phyloP scores from a whole-genome alignment of 257 asterid genomes.

The Linderniella brevidens region DNA sequence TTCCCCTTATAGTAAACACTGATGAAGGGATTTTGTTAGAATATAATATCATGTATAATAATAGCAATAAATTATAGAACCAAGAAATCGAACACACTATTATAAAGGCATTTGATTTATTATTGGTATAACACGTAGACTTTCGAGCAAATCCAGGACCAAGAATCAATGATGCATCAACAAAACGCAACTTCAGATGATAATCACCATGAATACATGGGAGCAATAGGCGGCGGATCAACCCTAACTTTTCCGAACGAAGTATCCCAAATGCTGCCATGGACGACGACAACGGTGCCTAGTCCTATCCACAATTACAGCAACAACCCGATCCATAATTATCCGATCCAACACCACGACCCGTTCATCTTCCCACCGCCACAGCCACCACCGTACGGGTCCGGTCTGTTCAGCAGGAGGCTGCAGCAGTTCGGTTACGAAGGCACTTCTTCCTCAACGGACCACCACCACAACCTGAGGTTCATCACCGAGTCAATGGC shows the following conservation, averaged over 20 bases:
- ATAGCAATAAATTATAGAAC: too few species aligned
- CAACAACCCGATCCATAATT: conserved; percentile 20
- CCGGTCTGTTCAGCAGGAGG: conserved; percentile 20
- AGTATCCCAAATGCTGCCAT: too few species aligned
- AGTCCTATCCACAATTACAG: conserved; percentile 11
- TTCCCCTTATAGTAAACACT: too few species aligned
- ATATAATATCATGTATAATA: too few species aligned
- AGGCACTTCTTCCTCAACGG: conserved; percentile 16
- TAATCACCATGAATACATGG: conserved; percentile 12
- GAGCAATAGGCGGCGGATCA: conserved; percentile 18
- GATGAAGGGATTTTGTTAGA: too few species aligned
- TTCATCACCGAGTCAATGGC: conserved; percentile 20
- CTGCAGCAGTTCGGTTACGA: conserved; percentile 35
- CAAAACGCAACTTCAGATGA: conserved; percentile 12
- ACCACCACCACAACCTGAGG: conserved; percentile 30
- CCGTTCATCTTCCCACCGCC: conserved; percentile 48
- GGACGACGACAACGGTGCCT: conserved; percentile 26
- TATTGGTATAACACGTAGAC: conserved; percentile 20
- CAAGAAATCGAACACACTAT: too few species aligned
- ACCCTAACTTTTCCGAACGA: conserved; percentile 23
- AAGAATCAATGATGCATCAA: conserved; percentile 26
- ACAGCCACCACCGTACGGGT: conserved; percentile 20
- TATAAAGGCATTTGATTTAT: conserved; percentile 12
- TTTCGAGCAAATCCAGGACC: conserved; percentile 24
- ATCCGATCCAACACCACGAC: conserved; percentile 23